phyloP scores from a whole-genome alignment of 495 filamentous ascomycete genomes.

The Neohortaea acidophila region DNA sequence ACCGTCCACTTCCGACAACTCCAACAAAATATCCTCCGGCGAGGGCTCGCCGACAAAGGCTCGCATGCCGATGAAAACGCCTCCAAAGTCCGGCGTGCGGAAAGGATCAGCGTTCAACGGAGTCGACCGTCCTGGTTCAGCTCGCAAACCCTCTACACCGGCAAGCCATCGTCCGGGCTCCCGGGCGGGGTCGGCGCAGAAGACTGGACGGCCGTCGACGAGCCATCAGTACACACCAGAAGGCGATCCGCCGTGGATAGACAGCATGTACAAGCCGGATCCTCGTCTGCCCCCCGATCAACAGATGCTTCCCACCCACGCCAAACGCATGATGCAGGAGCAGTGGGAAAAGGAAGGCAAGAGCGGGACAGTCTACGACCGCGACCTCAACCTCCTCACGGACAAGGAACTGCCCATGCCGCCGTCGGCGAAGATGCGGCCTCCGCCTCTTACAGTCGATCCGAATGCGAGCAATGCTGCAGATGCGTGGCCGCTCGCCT shows the following conservation, averaged over 20 bases:
- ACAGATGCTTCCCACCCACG: conserved; percentile 87
- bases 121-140: conserved; percentile 1
- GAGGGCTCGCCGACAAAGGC: conserved; percentile 24
- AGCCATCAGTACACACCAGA: conserved; percentile 58
- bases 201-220: conserved; percentile 42
- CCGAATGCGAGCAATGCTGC: not conserved
- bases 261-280: conserved; percentile 89
- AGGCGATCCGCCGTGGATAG: conserved; percentile 90
- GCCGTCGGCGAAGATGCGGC: not conserved
- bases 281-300: conserved; percentile 87
- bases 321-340: conserved; percentile 80
- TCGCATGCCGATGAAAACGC: conserved; percentile 20
- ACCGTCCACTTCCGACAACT: conserved; percentile 9
- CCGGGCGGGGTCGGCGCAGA: conserved; percentile 21
- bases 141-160: conserved; percentile 8
- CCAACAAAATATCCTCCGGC: conserved; percentile 1
- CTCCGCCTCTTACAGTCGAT: not conserved
- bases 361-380: conserved; percentile 65
- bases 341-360: conserved; percentile 87
- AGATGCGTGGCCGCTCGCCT: conserved; percentile 9
- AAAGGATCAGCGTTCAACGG: conserved; percentile 12
- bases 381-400: conserved; percentile 64
- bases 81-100: conserved; percentile 21
- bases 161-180: conserved; percentile 5
- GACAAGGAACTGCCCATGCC: conserved; percentile 19